phyloP scores from a whole-genome alignment of 768 basidiomycete genomes.

The Leccinum uliginosum region DNA sequence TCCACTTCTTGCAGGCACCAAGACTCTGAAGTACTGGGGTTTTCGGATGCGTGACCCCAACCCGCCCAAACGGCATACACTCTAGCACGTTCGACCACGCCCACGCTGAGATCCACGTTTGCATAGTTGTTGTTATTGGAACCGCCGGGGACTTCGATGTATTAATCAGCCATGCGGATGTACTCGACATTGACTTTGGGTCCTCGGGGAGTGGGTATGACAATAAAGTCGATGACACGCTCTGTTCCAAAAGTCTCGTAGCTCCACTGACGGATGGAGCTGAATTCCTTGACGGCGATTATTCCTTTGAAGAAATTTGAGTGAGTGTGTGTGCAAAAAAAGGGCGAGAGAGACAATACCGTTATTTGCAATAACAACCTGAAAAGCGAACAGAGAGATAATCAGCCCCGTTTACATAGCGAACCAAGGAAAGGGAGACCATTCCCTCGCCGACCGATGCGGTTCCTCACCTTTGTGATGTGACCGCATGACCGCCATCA shows the following conservation, averaged over 20 bases:
- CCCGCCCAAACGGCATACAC: constrained; percentile 99
- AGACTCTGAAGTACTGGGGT: constrained; percentile 94
- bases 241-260: constrained; percentile 98
- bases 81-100: constrained; percentile 93
- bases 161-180: constrained; percentile 99
- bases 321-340: constrained; percentile 16
- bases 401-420: constrained; percentile 6
- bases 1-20: constrained; percentile 87
- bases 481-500: constrained; percentile 87
- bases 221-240: constrained; percentile 95
- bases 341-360: constrained; percentile 45
- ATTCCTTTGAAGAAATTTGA: constrained; percentile 49
- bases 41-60: constrained; percentile 99
- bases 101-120: constrained; percentile 97
- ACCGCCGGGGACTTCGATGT: constrained; percentile 97
- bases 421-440: background rate
- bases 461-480: constrained; percentile 83
- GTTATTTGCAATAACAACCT: constrained; percentile 99
- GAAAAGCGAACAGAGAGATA: background rate
- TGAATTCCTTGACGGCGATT: constrained; percentile 92
- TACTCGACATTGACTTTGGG: constrained; percentile 98
- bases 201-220: constrained; percentile 52
- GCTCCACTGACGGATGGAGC: constrained; percentile 98
- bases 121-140: constrained; percentile 99
- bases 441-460: constrained; percentile 10